Percentiles rank a stretch among this genome's conserved stretches.
These are phyloP conservation scores for Termitomyces heimii DNA, from an alignment of 768 basidiomycete genomes.

Conservation along the genomic window DNA sequence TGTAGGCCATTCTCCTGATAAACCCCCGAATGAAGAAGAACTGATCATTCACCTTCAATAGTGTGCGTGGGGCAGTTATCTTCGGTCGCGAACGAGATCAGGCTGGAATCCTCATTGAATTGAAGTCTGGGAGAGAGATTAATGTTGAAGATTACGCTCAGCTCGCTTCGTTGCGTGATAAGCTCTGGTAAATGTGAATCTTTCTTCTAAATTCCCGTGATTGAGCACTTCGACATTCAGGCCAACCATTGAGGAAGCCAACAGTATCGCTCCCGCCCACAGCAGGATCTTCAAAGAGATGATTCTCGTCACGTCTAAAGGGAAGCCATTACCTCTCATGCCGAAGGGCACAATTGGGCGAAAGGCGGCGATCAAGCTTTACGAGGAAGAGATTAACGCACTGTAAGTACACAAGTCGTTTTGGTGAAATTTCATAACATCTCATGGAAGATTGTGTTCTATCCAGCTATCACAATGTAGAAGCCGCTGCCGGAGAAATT, in stretches of 20 bases:
- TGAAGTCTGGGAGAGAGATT: conserved; percentile 17
- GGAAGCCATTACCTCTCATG: conserved; percentile 3
- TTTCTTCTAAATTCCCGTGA: neutral
- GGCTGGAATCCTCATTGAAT: conserved; percentile 26
- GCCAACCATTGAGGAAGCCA: conserved; percentile 28
- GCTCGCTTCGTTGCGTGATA: neutral
- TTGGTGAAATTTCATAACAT: neutral
- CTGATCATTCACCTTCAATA: neutral
- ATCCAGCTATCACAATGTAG: neutral
- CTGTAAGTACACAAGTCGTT: neutral
- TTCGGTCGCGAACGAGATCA: conserved; percentile 18
- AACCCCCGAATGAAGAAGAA: too few relatives aligned
- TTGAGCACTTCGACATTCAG: neutral
- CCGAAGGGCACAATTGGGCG: conserved; percentile 2
- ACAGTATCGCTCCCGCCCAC: conserved; percentile 29
- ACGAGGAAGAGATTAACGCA: neutral
- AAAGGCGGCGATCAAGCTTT: neutral
- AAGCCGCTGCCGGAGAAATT: neutral
- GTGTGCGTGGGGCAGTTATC: neutral
- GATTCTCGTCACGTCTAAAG: neutral
- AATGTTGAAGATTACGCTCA: conserved; percentile 19
- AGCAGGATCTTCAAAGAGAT: conserved; percentile 40
- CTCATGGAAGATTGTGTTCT: neutral
- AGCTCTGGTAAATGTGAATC: neutral
- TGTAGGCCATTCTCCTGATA: conserved; percentile 5